phyloP scores from a whole-genome alignment of 768 basidiomycete genomes.

The Mycena floridula region DNA sequence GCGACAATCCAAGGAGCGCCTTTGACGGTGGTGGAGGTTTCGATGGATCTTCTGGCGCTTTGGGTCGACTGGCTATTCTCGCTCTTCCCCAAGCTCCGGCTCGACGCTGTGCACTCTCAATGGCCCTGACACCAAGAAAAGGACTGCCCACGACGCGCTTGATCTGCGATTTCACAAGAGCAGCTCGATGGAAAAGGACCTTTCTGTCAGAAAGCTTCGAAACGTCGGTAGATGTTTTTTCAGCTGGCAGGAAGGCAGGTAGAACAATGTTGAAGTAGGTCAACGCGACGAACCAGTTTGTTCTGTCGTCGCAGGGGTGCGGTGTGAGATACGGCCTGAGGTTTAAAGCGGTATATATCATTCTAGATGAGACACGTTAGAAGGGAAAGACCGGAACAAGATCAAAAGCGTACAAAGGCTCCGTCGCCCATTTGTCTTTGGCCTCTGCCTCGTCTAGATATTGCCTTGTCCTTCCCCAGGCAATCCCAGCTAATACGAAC shows the following conservation, averaged over 20 bases:
- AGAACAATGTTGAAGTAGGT: slow-evolving; percentile 64
- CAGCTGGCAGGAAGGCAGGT: slow-evolving; percentile 48
- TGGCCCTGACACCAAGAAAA: slow-evolving; percentile 42
- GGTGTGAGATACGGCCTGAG: slow-evolving; percentile 42
- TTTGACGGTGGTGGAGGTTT: slow-evolving; percentile 23
- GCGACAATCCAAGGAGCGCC: slow-evolving; percentile 52
- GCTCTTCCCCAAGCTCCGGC: slow-evolving; percentile 44
- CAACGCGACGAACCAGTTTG: slow-evolving; percentile 59
- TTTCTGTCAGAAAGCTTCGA: slow-evolving; percentile 9
- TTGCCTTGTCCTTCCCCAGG: slow-evolving; percentile 36
- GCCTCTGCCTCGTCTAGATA: slow-evolving; percentile 6
- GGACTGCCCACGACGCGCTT: slow-evolving; percentile 40
- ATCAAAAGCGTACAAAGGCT: slow-evolving; percentile 12
- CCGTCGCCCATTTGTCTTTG: too few species aligned
- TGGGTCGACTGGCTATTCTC: slow-evolving; percentile 8
- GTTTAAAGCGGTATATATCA: slow-evolving; percentile 70
- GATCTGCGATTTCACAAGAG: slow-evolving; percentile 46
- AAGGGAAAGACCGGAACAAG: slow-evolving; percentile 1
- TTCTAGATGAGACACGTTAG: slow-evolving; percentile 21
- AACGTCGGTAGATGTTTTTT: not conserved
- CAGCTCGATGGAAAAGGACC: slow-evolving; percentile 57
- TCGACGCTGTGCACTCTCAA: slow-evolving; percentile 41
- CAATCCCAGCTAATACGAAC: slow-evolving; percentile 53
- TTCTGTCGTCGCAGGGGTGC: slow-evolving; percentile 27
- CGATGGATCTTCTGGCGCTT: slow-evolving; percentile 18